Evolutionary conservation across 2,329 filamentous ascomycete species (phyloP).

Genomic region (Zymoseptoria brevis): DNA sequence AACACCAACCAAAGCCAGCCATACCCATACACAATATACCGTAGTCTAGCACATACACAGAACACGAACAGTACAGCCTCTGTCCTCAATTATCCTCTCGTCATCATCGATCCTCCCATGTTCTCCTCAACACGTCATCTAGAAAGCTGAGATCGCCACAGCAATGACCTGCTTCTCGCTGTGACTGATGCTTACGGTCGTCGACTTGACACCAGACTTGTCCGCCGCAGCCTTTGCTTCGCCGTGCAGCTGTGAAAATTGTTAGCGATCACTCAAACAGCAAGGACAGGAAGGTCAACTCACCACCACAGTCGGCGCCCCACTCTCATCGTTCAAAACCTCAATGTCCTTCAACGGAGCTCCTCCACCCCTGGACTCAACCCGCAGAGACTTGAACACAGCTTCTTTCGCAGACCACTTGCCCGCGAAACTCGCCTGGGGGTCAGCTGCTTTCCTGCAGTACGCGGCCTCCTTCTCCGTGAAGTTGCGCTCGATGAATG

Average conservation of each 20-base stretch:
- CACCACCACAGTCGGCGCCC: conserved; percentile 78
- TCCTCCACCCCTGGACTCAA: conserved; percentile 77
- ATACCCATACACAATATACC: neutral
- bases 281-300: conserved; percentile 33
- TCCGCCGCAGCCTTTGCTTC: conserved; percentile 76
- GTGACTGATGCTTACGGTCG: conserved; percentile 93
- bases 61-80: neutral
- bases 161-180: conserved; percentile 90
- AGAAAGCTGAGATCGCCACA: conserved; percentile 53
- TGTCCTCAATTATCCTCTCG: neutral
- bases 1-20: neutral
- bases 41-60: neutral
- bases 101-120: neutral
- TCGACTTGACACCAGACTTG: conserved; percentile 75
- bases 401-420: conserved; percentile 98
- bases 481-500: conserved; percentile 92
- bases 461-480: conserved; percentile 76
- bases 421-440: conserved; percentile 86
- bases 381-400: conserved; percentile 93
- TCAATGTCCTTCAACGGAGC: conserved; percentile 92
- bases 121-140: neutral
- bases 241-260: conserved; percentile 62
- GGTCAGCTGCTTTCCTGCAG: conserved; percentile 69
- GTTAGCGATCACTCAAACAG: no score
- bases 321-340: conserved; percentile 70